A percentile compares a stretch with the other conserved stretches of the same genome.
Conservation (phyloP, 2,329 filamentous ascomycete species). For the Fusarium graminum region DNA sequence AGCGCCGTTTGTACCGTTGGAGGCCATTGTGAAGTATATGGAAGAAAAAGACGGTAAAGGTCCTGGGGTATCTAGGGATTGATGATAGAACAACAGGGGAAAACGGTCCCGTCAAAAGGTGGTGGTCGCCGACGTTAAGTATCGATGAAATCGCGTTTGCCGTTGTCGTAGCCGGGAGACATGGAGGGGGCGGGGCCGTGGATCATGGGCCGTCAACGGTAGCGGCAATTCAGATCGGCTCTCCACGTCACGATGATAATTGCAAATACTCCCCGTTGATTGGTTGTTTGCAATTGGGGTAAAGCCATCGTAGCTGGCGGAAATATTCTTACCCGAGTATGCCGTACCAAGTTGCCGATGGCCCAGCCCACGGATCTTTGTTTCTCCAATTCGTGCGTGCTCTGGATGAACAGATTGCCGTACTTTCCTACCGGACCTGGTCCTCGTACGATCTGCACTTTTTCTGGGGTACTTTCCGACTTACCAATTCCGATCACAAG, state of each 20-base stretch:
- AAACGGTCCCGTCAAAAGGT: background rate
- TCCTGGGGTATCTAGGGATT: constrained; percentile 15
- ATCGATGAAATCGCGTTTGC: constrained; percentile 23
- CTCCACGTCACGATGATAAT: constrained; percentile 33
- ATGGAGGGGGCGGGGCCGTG: constrained; percentile 42
- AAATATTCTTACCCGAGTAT: constrained; percentile 40
- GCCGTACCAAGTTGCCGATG: constrained; percentile 31
- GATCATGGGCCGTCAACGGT: constrained; percentile 22
- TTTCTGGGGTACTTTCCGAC: background rate
- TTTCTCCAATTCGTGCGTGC: constrained; percentile 27
- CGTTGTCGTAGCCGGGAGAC: constrained; percentile 35
- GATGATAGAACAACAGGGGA: background rate
- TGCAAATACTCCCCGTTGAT: constrained; percentile 21
- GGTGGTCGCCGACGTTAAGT: constrained; percentile 24
- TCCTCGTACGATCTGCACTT: constrained; percentile 28
- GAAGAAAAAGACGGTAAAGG: background rate
- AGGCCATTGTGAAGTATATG: constrained; percentile 28
- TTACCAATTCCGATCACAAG: no score
- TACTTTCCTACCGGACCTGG: constrained; percentile 14
- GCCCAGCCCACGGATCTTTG: constrained; percentile 26
- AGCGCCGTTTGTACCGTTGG: constrained; percentile 39
- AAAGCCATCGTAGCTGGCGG: constrained; percentile 10
- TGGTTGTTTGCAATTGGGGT: constrained; percentile 17
- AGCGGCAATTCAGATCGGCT: constrained; percentile 42
- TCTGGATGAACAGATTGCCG: constrained; percentile 37